phyloP scores from a whole-genome alignment of 805 yeast species.

The Barnettozyma pratensis region DNA sequence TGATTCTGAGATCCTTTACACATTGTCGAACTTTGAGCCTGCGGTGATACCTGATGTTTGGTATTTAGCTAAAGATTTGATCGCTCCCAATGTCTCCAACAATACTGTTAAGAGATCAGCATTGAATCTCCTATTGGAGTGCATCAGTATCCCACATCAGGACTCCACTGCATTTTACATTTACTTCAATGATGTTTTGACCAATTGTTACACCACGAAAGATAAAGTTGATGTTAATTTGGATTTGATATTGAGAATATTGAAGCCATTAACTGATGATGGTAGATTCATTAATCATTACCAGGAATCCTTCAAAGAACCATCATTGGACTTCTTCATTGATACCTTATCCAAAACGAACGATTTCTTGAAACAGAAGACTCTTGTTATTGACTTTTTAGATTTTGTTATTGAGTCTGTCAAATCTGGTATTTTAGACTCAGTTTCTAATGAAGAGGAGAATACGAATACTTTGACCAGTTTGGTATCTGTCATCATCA shows the following conservation, averaged over 20 bases:
- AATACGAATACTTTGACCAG: constrained; percentile 25
- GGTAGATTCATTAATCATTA: constrained; percentile 52
- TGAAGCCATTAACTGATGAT: constrained; percentile 42
- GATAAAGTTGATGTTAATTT: constrained; percentile 42
- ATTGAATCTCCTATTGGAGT: constrained; percentile 45
- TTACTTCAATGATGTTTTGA: constrained; percentile 56
- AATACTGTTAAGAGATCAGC: constrained; percentile 37
- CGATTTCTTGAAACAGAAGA: constrained; percentile 21
- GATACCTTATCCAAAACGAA: constrained; percentile 28
- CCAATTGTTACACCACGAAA: constrained; percentile 33
- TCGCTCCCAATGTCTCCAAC: constrained; percentile 32
- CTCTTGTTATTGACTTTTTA: constrained; percentile 23
- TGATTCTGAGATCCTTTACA: constrained; percentile 37
- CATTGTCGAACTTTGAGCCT: constrained; percentile 46
- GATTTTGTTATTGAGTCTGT: constrained; percentile 39
- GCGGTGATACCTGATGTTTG: constrained; percentile 69
- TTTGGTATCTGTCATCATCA: constrained; percentile 31
- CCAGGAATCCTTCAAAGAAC: constrained; percentile 38
- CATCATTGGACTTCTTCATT: constrained; percentile 32
- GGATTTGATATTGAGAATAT: constrained; percentile 42
- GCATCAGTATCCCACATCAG: constrained; percentile 46
- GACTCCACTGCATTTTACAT: constrained; percentile 44
- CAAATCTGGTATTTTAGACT: constrained; percentile 31
- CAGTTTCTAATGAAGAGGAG: constrained; percentile 26
- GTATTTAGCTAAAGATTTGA: constrained; percentile 58